Conservation (phyloP, 352 stramenopile species). For the Pythium apleroticum region DNA sequence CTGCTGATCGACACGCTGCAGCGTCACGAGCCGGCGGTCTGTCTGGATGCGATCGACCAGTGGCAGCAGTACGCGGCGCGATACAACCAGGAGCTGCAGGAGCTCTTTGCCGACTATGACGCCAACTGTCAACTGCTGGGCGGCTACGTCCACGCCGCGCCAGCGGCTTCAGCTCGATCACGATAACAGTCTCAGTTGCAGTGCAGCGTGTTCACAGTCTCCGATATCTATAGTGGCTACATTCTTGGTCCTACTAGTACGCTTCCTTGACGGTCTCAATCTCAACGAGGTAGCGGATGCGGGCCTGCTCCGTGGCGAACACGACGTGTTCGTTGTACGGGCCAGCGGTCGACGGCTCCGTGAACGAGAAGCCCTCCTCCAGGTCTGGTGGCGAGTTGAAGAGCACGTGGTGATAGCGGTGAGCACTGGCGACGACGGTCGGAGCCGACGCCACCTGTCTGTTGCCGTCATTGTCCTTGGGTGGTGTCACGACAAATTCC, state of each 20-base stretch:
- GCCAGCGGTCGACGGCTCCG: not conserved
- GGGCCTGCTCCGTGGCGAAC: conserved; percentile 10
- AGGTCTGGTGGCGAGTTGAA: conserved; percentile 9
- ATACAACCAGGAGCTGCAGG: conserved; percentile 19
- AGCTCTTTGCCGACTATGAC: conserved; percentile 21
- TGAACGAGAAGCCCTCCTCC: conserved; percentile 14
- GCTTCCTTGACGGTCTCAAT: conserved; percentile 9
- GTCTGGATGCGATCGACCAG: conserved; percentile 24
- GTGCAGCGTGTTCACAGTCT: not conserved
- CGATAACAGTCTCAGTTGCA: not conserved
- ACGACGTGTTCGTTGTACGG: conserved; percentile 28
- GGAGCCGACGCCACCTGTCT: not conserved
- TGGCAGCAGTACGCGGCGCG: conserved; percentile 20
- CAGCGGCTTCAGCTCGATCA: too few relatives aligned
- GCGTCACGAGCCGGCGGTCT: conserved; percentile 16
- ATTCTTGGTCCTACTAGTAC: not conserved
- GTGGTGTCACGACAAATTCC: conserved; percentile 13
- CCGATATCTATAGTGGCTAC: not conserved
- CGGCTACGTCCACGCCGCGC: conserved; percentile 2
- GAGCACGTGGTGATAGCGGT: conserved; percentile 18
- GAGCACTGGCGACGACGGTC: conserved; percentile 11
- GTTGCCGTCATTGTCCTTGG: not conserved
- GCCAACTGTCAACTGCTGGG: conserved; percentile 24
- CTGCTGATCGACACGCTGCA: conserved; percentile 27
- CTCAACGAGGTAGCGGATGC: conserved; percentile 27